Conservation (phyloP, 306 rosid species). For the Sphenostylis stenocarpa region DNA sequence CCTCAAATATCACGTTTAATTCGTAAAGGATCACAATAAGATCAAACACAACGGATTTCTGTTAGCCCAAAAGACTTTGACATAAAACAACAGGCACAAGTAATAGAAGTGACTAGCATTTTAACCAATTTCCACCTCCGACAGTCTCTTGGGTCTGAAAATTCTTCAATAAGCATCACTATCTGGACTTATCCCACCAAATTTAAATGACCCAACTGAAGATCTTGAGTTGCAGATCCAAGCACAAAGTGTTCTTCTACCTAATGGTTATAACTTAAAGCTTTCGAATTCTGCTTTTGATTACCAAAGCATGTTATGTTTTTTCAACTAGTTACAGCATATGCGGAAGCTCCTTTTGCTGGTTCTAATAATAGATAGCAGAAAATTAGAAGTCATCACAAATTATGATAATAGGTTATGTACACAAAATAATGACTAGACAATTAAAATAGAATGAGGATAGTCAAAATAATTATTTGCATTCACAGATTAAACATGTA, state of each 20-base stretch:
- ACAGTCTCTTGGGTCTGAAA: conserved; percentile 40
- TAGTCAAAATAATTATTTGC: not conserved
- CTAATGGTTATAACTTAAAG: conserved; percentile 41
- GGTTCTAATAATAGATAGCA: conserved; percentile 38
- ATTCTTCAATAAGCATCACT: conserved; percentile 30
- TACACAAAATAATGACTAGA: not conserved
- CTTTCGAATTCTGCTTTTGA: conserved; percentile 43
- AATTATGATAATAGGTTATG: not conserved
- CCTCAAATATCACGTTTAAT: conserved; percentile 26
- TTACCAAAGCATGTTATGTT: conserved; percentile 34
- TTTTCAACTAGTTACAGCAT: conserved; percentile 39
- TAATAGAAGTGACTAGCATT: conserved; percentile 1
- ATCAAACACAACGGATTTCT: not conserved
- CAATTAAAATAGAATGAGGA: not conserved
- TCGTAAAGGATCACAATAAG: conserved; percentile 7
- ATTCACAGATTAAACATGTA: not conserved
- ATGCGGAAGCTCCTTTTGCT: conserved; percentile 33
- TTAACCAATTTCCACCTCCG: conserved; percentile 48
- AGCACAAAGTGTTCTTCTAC: conserved; percentile 24
- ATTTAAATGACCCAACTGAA: conserved; percentile 45
- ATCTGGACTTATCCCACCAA: not conserved
- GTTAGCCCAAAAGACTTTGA: not conserved
- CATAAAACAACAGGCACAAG: not conserved
- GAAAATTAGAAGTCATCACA: conserved; percentile 8
- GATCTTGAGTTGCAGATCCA: conserved; percentile 29